Conservation (phyloP, 2,329 filamentous ascomycete genomes). For the Paraphaeosphaeria minitans region DNA sequence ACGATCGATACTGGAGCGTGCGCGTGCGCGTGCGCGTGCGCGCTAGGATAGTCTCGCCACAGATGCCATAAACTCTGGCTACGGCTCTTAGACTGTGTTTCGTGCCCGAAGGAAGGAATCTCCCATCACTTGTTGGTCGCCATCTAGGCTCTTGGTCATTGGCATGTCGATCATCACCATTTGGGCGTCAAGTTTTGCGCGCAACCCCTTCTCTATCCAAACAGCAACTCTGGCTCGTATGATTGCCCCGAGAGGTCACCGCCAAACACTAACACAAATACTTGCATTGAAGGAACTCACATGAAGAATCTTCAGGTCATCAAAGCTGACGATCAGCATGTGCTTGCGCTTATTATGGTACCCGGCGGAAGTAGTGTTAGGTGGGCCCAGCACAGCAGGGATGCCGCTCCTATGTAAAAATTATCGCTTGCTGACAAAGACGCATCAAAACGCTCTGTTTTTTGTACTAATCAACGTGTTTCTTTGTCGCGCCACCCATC, state of each 20-base stretch:
- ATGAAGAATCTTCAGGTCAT: neutral
- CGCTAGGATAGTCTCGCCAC: neutral
- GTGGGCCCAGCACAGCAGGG: too few relatives aligned
- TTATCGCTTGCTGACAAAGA: too few relatives aligned
- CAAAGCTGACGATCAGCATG: neutral
- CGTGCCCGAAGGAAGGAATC: neutral
- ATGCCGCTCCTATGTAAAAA: too few relatives aligned
- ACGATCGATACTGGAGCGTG: neutral
- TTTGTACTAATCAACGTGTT: too few relatives aligned
- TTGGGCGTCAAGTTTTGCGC: neutral
- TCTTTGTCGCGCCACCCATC: too few relatives aligned
- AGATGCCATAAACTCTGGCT: neutral
- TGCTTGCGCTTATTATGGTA: neutral
- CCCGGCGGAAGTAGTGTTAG: too few relatives aligned
- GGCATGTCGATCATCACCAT: neutral
- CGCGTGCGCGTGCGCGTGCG: neutral
- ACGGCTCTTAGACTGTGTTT: neutral
- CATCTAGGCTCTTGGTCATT: neutral
- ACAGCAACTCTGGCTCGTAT: neutral
- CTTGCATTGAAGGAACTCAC: neutral
- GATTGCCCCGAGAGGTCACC: neutral
- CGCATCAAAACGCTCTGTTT: too few relatives aligned
- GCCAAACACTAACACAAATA: neutral
- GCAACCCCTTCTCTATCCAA: neutral
- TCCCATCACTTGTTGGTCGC: neutral